phyloP scores from a whole-genome alignment of 345 rosid species.

The Citrus glauca region DNA sequence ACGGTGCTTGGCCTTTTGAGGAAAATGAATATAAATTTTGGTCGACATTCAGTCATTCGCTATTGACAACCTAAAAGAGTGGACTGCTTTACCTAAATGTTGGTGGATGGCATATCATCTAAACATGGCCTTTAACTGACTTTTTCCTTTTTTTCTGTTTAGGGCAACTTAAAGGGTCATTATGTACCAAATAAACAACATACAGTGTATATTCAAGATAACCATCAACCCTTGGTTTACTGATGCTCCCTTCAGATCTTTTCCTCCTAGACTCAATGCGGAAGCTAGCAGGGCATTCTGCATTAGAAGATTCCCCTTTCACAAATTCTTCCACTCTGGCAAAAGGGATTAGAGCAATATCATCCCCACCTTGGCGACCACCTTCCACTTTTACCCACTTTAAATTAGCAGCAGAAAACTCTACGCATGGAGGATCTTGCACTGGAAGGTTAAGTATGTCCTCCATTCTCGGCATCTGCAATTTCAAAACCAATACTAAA shows the following conservation, averaged over 20 bases:
- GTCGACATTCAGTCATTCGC: conserved; percentile 5
- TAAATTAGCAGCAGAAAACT: conserved; percentile 45
- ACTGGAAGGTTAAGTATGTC: conserved; percentile 50
- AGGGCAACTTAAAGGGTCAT: background rate
- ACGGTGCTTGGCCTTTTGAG: background rate
- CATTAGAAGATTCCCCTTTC: conserved; percentile 51
- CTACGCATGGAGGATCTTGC: conserved; percentile 49
- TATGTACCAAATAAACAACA: conserved; percentile 14
- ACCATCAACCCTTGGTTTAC: conserved; percentile 59
- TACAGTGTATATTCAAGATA: conserved; percentile 59
- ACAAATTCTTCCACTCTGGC: conserved; percentile 54
- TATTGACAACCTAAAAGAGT: background rate
- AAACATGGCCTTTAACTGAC: background rate
- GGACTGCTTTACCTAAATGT: background rate
- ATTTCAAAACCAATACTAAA: background rate
- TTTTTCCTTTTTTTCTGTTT: no score
- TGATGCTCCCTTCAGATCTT: conserved; percentile 49
- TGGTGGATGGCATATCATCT: background rate
- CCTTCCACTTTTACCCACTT: conserved; percentile 52
- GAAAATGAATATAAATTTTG: background rate
- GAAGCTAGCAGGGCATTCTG: conserved; percentile 54
- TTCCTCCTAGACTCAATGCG: conserved; percentile 57
- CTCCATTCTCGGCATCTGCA: conserved; percentile 55
- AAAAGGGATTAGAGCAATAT: conserved; percentile 50
- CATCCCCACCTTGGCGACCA: conserved; percentile 56